Evolutionary conservation across 2,329 filamentous ascomycete genomes (phyloP).

Genomic region (Colletotrichum sp.): DNA sequence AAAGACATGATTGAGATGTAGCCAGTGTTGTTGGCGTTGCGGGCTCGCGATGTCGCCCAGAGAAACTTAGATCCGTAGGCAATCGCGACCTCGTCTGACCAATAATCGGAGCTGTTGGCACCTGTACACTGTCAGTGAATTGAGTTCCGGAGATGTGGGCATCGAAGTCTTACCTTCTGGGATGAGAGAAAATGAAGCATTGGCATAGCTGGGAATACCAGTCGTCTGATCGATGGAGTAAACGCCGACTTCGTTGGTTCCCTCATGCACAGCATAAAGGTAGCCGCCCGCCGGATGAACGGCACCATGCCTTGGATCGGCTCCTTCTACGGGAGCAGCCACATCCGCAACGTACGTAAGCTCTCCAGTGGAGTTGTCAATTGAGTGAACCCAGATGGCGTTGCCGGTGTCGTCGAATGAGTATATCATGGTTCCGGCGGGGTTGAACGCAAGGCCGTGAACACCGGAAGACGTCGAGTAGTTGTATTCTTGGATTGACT

Average conservation of each 20-base stretch:
- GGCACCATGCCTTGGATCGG: background rate
- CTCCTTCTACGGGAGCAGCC: background rate
- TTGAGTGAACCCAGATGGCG: background rate
- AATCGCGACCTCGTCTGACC: background rate
- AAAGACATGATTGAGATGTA: constrained; percentile 35
- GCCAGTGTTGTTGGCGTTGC: constrained; percentile 19
- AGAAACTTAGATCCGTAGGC: background rate
- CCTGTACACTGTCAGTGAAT: background rate
- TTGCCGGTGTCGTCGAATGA: background rate
- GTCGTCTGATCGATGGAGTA: background rate
- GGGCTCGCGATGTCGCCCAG: background rate
- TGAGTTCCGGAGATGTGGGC: too few relatives aligned
- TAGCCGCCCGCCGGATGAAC: background rate
- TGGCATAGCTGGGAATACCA: background rate
- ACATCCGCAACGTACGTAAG: background rate
- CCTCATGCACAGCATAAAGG: background rate
- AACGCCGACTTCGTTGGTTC: background rate
- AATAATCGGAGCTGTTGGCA: background rate
- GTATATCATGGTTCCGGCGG: background rate
- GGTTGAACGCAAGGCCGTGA: background rate
- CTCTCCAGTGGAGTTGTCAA: background rate
- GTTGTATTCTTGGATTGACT: background rate
- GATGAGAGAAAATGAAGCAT: background rate
- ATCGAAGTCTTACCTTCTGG: background rate
- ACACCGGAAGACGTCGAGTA: background rate